Base-by-base conservation (phyloP, 2,329 filamentous ascomycete genomes). In the Blastomyces silverae region DNA sequence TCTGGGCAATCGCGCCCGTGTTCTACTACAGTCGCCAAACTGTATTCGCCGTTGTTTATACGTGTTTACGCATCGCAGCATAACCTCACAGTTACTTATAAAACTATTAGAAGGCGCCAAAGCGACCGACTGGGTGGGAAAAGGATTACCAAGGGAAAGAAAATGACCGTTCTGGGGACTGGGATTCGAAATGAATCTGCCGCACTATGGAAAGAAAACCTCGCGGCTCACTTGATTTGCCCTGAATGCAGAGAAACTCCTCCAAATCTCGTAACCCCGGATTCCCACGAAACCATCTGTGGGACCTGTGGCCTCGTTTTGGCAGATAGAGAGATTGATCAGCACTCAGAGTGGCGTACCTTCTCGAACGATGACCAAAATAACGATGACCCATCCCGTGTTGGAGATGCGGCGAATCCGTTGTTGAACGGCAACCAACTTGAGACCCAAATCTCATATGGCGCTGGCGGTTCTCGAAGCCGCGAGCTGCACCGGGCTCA, bases 321-420 rank as follows among this genome's bases (percentile, higher is more conserved):
- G 39, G 89, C 90, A 66, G 90, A 93, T 73, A 89, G 91, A 69
- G 92, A 94, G 75, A 92, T 99, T 73, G 95, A 99, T 75, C 95
- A 91, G 67, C 89, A 95, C 67, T 96, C 92, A 59, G 94, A 99
- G 80, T 99, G 94, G 94, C 91, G 94, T 75, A 99, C 94, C 0
- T 99, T 99, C 79, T 92, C 92, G 74, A 97, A 97, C 75, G 94
- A 99, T 74, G 95, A 99, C 75, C 91, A 96, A 77, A 91, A 91
- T 73, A 92, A 90, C 73, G 95, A 97, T 71, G 94, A 99, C 70
- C 94, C 95, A 4, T 97, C 92, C 66, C 94, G 94, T 91, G 93
- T 99, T 69, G 94, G 94, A 81, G 94, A 97, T 71, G 90, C 89
- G 6, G 88, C 89, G 66, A 97, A 97, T 74, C 89, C 91, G 63